Percentiles rank a stretch among this genome's conserved stretches.
phyloP scores from a whole-genome alignment of 768 basidiomycete genomes.

The Mycena alexandri region DNA sequence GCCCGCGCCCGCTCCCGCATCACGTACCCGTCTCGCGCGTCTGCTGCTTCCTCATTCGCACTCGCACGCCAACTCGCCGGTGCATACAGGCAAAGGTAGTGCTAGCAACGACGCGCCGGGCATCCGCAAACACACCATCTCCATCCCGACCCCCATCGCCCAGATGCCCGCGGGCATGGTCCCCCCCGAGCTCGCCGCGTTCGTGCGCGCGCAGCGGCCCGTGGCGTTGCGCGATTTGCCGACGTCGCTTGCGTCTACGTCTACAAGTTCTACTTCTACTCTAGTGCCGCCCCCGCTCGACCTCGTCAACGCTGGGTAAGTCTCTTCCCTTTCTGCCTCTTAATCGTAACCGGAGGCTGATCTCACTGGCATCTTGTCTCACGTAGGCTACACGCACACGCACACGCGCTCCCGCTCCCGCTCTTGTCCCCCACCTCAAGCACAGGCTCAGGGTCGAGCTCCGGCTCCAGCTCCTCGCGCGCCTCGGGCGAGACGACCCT shows the following conservation, averaged over 20 bases:
- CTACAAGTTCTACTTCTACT: not conserved
- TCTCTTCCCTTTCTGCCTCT: too few relatives aligned
- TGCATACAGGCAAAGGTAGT: too few relatives aligned
- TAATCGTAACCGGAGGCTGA: too few relatives aligned
- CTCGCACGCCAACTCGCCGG: not conserved
- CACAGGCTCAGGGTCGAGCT: not conserved
- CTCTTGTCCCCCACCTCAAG: not conserved
- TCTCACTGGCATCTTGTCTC: too few relatives aligned
- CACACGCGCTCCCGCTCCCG: too few relatives aligned
- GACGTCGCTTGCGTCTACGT: not conserved
- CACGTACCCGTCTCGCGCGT: constrained; percentile 30
- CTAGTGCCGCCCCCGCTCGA: not conserved
- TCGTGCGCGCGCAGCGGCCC: constrained; percentile 4
- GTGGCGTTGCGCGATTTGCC: not conserved
- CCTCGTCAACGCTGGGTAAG: constrained; percentile 11
- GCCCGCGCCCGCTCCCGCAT: not conserved
- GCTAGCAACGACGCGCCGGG: not conserved
- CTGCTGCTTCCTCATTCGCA: constrained; percentile 12
- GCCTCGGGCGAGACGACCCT: constrained; percentile 16
- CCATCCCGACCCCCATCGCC: constrained; percentile 21
- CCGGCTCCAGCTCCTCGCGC: constrained; percentile 1
- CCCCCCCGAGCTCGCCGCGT: constrained; percentile 14
- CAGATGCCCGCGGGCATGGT: constrained; percentile 13
- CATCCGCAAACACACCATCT: constrained; percentile 31
- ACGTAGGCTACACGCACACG: too few relatives aligned